phyloP scores from a whole-genome alignment of 176 grass and related monocot species.

The Melocanna baccifera region DNA sequence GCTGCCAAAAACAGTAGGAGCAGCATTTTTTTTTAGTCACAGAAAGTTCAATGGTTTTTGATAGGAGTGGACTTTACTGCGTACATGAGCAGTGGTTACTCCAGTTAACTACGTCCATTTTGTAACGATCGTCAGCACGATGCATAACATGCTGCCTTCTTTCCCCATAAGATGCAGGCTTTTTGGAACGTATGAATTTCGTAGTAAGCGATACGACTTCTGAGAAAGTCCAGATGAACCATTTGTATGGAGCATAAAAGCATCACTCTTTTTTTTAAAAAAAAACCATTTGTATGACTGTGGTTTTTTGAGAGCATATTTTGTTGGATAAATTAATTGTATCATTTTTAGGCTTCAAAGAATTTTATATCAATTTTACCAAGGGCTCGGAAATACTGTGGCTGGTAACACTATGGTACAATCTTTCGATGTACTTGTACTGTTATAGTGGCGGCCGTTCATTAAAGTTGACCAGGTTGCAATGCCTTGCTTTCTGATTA shows the following conservation, averaged over 20 bases:
- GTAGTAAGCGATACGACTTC: neutral
- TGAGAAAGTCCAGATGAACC: neutral
- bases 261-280: neutral
- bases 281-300: too few relatives aligned
- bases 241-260: neutral
- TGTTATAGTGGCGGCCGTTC: neutral
- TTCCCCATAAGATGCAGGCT: neutral
- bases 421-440: neutral
- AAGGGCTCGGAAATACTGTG: neutral
- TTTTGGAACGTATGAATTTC: neutral
- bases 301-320: neutral
- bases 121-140: neutral
- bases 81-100: neutral
- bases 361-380: neutral
- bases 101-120: neutral
- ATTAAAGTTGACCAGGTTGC: constrained; percentile 4
- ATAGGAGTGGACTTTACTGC: neutral
- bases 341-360: neutral
- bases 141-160: neutral
- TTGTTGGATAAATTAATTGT: neutral
- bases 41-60: neutral
- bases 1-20: neutral
- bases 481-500: constrained; percentile 3
- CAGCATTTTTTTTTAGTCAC: neutral
- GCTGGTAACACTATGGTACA: neutral